Conservation (phyloP, 2,329 filamentous ascomycete species). For the Sporothrix curviconia region DNA sequence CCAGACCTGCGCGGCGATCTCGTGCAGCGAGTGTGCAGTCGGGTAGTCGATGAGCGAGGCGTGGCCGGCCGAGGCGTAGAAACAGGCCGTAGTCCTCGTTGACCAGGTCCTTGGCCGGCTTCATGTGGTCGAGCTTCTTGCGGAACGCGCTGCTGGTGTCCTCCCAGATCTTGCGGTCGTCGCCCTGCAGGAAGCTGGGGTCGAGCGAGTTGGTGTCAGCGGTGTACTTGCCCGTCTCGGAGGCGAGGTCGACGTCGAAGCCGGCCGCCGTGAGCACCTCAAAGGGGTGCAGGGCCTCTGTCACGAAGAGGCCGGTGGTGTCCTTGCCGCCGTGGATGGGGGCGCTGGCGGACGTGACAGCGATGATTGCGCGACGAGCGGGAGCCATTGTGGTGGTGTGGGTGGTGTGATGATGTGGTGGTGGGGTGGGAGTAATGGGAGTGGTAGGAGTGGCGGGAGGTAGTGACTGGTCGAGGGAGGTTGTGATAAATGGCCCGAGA, state of each 20-base stretch:
- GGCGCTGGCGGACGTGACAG: conserved; percentile 37
- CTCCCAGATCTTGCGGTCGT: conserved; percentile 34
- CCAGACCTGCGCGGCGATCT: conserved; percentile 35
- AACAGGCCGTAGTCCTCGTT: conserved; percentile 34
- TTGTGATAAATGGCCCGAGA: no score
- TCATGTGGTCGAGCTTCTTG: conserved; percentile 38
- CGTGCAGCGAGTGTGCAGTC: conserved; percentile 33
- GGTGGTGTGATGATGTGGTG: background rate
- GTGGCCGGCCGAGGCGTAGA: conserved; percentile 37
- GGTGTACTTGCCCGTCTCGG: conserved; percentile 38
- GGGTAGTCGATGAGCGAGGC: conserved; percentile 42
- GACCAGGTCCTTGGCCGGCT: conserved; percentile 31
- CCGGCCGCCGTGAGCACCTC: conserved; percentile 38
- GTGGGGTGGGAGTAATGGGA: background rate
- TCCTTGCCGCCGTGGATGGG: conserved; percentile 34
- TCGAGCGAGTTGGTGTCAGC: conserved; percentile 39
- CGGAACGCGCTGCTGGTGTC: conserved; percentile 41
- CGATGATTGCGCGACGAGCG: conserved; percentile 35
- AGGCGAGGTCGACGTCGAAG: conserved; percentile 41
- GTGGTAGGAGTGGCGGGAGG: no score
- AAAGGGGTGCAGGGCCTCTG: conserved; percentile 42
- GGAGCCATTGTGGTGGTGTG: conserved; percentile 19
- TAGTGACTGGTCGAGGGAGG: no score
- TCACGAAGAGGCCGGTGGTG: conserved; percentile 39
- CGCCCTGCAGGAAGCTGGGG: conserved; percentile 35